Evolutionary conservation across 163 green algal species (phyloP), one percentile per base, ranked within the genome.

Genomic region (Scenedesmus sp.): DNA sequence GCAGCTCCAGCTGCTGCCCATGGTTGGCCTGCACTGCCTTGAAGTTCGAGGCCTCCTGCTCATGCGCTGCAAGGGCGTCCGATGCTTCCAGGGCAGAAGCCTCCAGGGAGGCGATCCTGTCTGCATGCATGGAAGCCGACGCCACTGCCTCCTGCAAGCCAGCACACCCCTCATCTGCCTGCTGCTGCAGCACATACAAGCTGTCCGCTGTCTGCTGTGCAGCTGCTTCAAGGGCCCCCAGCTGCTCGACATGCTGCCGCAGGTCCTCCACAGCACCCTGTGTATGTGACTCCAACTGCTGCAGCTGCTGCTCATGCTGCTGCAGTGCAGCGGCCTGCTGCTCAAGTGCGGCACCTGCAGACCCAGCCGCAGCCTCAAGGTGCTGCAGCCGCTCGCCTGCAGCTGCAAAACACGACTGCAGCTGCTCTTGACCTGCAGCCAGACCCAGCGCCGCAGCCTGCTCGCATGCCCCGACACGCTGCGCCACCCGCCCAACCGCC

Each of bases 1-100:
- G 68, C 26, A 90, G 85, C 85, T 90, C 42, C 16, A 90, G 35
- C 46, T 90, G 85, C 42, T 89, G 70, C 16, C 85, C 72, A 42
- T 90, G 85, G 35, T 85, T 90, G 72, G 33, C 33, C 13, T 49
- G 10, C 1, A 42, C 49, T 15, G 85, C 85, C 7, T n/a, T 37
- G 16, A n/a, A 15, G 33, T 90, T 90, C 0, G 46, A 72, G 5
- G 85, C 10, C 15, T 83, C 44, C 68, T 70, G 43, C 30, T 35
- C 46, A 12, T 84, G 68, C 13, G 70, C 24, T 51, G 68, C 16
- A 13, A 90, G 30, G 13, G 85, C 37, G 20, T 90, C 85, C 37
- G 85, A 70, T 1, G 68, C 85, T 51, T 90, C 85, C 33, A 83
- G 65, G 10, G 85, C 85, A 37, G 85, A 84, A 1, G 68, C 30